Evolutionary conservation across 2,329 filamentous ascomycete genomes (phyloP), one percentile per base, ranked within the genome.

Genomic region (Cladosporium sp.): DNA sequence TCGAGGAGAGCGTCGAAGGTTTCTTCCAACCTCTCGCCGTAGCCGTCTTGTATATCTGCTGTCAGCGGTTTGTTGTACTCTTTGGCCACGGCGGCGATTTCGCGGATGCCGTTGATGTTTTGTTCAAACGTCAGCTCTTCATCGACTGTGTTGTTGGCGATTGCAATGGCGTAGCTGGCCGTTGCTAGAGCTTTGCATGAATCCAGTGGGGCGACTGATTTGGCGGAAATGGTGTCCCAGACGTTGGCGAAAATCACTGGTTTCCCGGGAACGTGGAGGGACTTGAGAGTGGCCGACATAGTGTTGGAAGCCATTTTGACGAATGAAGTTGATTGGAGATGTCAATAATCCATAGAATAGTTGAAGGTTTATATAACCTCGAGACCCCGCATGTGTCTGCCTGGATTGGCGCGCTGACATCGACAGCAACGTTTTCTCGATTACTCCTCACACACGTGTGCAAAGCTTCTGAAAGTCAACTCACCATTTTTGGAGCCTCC

Each of bases 1-100:
- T 69, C 61, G n/a, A 84, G 72, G 1, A 76, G 68, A 4, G 74
- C 69, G 4, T 67, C 71, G 2, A 80, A 69, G 17, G 71, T 64
- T 2, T 74, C 76, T 30, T 47, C 44, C 17, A 47, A 15, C 3
- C 44, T 34, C 3, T 40, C 44, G 11, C 44, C 44, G 54, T 83
- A 85, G 0, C 80, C 82, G 57, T 85, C 81, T 62, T 84, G 80
- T 2, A 84, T 61, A 58, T 85, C 82, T 4, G 76, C 78, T 0
- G 76, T 79, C 1, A 85, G 62, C 0, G 80, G 78, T 2, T 78
- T 66, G 5, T 68, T 64, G 32, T 69, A 64, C 11, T 66, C 58
- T 9, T 60, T 61, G 11, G 72, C 72, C 3, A 77, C 62, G 2
- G 68, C 63, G 0, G 73, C 73, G 50, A 84, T 72, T 9, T 64